A percentile compares a stretch with the other conserved stretches of the same genome.
These are phyloP conservation scores for Magnolia officinalis DNA, from an alignment of 164 flowering plant genomes.

Conservation along the genomic window DNA sequence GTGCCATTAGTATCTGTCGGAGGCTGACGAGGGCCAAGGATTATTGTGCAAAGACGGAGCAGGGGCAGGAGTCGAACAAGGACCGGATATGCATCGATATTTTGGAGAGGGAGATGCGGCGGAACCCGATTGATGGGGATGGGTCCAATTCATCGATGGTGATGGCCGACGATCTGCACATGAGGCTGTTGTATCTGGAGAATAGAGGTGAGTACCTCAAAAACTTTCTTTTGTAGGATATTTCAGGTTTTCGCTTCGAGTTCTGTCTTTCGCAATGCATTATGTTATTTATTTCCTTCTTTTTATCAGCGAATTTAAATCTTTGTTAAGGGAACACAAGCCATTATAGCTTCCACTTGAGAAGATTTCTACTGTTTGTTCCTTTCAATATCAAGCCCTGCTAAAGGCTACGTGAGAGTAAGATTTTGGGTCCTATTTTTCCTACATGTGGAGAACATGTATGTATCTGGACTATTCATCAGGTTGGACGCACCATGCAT, in stretches of 20 bases:
- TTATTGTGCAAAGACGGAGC: slow-evolving; percentile 43
- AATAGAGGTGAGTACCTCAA: slow-evolving; percentile 48
- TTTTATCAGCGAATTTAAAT: neutral
- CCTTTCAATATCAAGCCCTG: too few species aligned
- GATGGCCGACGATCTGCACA: slow-evolving; percentile 47
- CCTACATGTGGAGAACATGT: too few species aligned
- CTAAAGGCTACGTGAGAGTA: too few species aligned
- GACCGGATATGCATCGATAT: slow-evolving; percentile 62
- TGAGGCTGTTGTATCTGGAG: slow-evolving; percentile 53
- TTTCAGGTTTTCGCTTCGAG: neutral
- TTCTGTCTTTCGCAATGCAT: neutral
- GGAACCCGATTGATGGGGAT: slow-evolving; percentile 40
- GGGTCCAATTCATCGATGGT: slow-evolving; percentile 25
- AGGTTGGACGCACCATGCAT: too few species aligned
- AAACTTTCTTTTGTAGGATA: neutral
- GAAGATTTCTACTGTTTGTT: neutral
- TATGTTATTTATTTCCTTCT: neutral
- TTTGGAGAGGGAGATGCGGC: slow-evolving; percentile 54
- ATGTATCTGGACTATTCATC: too few species aligned
- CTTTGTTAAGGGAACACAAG: neutral
- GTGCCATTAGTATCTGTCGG: slow-evolving; percentile 50
- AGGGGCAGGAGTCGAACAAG: slow-evolving; percentile 59
- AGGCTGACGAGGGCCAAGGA: slow-evolving; percentile 70
- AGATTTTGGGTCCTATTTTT: too few species aligned
- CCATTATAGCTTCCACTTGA: neutral